Percentiles rank a stretch among this genome's conserved stretches.
phyloP scores from a whole-genome alignment of 1,139 yeast genomes.

The Entelexis paramagnoliae region DNA sequence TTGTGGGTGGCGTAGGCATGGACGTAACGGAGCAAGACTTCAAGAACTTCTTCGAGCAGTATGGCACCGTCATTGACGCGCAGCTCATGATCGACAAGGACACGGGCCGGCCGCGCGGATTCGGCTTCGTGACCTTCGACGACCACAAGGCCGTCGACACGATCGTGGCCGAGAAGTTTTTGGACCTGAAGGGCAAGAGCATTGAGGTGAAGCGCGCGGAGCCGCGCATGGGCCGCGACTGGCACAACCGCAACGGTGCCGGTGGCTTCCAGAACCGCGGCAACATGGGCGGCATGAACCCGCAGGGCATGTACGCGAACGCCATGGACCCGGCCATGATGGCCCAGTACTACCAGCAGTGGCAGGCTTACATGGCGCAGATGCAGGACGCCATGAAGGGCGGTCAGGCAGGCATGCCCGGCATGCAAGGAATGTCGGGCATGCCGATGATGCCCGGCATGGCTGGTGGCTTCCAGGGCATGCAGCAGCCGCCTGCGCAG shows the following conservation, averaged over 20 bases:
- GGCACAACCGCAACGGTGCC: constrained; percentile 20
- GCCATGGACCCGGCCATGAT: constrained; percentile 75
- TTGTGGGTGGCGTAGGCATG: constrained; percentile 96
- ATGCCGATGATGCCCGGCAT: constrained; percentile 18
- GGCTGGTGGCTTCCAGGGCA: constrained; percentile 21
- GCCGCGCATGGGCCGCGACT: constrained; percentile 47
- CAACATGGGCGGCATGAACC: constrained; percentile 3
- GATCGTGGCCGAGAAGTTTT: constrained; percentile 73
- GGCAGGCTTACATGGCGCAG: constrained; percentile 55
- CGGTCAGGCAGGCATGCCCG: constrained; percentile 21
- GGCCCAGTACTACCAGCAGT: constrained; percentile 79
- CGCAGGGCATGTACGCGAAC: constrained; percentile 25
- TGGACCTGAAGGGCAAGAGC: constrained; percentile 76
- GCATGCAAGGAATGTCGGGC: constrained; percentile 18
- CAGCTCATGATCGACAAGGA: constrained; percentile 97
- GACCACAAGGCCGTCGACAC: constrained; percentile 92
- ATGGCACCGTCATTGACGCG: constrained; percentile 91
- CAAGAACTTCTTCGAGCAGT: constrained; percentile 75
- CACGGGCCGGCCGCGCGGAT: constrained; percentile 95
- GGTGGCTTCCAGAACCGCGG: constrained; percentile 2
- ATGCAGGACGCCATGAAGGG: constrained; percentile 33
- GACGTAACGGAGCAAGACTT: constrained; percentile 91
- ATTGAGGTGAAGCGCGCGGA: constrained; percentile 98
- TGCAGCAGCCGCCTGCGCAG: constrained; percentile 6
- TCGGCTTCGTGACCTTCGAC: constrained; percentile 94